phyloP scores from a whole-genome alignment of 257 asterid species.

The Salvia splendens region DNA sequence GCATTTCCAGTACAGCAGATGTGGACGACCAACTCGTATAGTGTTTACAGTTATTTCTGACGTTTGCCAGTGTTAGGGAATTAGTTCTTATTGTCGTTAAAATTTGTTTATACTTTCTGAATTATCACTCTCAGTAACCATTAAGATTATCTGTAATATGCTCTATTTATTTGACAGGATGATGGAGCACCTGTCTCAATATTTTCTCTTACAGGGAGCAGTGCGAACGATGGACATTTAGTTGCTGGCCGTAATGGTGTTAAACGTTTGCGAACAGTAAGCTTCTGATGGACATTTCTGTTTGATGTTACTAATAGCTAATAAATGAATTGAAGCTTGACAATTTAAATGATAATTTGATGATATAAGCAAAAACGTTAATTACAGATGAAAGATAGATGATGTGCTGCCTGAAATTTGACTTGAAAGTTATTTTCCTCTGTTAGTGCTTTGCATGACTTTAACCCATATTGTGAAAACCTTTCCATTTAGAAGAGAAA shows the following conservation, averaged over 20 bases:
- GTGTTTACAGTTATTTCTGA: constrained; percentile 14
- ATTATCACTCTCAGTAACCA: neutral
- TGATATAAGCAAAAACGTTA: constrained; percentile 24
- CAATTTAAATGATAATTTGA: neutral
- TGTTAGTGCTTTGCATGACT: neutral
- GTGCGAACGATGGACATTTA: constrained; percentile 81
- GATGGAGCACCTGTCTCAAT: constrained; percentile 96
- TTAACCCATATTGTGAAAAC: neutral
- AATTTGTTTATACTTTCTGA: constrained; percentile 17
- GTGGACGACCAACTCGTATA: constrained; percentile 22
- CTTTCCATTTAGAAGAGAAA: constrained; percentile 24
- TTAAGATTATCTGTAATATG: neutral
- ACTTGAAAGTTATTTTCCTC: no score
- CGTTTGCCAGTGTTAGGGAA: constrained; percentile 4
- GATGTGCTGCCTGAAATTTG: neutral
- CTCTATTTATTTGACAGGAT: constrained; percentile 54
- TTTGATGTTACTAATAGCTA: constrained; percentile 14
- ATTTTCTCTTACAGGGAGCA: constrained; percentile 90
- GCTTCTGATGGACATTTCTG: constrained; percentile 35
- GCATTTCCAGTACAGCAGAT: constrained; percentile 14
- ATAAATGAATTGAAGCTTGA: neutral
- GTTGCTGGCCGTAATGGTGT: constrained; percentile 99
- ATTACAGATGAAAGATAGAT: constrained; percentile 22
- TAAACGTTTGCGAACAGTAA: constrained; percentile 95
- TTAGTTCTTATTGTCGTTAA: constrained; percentile 11